phyloP scores from a whole-genome alignment of 805 yeast species.

The Naumovozyma castellii region DNA sequence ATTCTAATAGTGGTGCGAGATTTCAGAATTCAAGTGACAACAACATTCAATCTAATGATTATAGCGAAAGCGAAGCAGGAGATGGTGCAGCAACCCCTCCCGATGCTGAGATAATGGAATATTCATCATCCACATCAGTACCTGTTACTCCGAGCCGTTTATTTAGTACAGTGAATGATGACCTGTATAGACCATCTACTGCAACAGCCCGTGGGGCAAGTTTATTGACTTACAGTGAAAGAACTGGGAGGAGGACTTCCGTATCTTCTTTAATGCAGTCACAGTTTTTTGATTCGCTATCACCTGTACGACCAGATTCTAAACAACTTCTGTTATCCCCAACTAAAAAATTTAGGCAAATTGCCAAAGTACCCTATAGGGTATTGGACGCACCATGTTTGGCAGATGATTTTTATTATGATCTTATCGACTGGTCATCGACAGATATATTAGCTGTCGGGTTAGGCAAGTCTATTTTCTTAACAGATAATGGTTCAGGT shows the following conservation, averaged over 20 bases:
- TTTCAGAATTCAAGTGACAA: no score
- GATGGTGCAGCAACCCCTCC: neutral
- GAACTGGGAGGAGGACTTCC: slow-evolving; percentile 46
- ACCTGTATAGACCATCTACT: slow-evolving; percentile 15
- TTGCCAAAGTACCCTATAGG: slow-evolving; percentile 80
- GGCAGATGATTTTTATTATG: slow-evolving; percentile 87
- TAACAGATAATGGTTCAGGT: slow-evolving; percentile 85
- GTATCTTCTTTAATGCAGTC: slow-evolving; percentile 58
- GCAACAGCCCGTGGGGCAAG: slow-evolving; percentile 39
- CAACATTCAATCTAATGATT: neutral
- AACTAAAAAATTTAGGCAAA: slow-evolving; percentile 63
- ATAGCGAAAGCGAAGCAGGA: neutral
- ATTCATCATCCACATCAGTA: slow-evolving; percentile 8
- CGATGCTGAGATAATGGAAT: neutral
- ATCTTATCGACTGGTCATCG: slow-evolving; percentile 91
- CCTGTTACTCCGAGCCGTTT: slow-evolving; percentile 32
- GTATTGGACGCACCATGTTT: slow-evolving; percentile 94
- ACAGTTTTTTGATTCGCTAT: slow-evolving; percentile 51
- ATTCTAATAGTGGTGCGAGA: no score
- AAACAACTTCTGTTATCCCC: slow-evolving; percentile 75
- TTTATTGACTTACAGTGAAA: slow-evolving; percentile 66
- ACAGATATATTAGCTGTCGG: slow-evolving; percentile 87
- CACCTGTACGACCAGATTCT: slow-evolving; percentile 85
- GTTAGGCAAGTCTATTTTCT: slow-evolving; percentile 73
- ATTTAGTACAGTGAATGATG: slow-evolving; percentile 12